Evolutionary conservation across 495 filamentous ascomycete species (phyloP).

Genomic region (Penicillium daleae): DNA sequence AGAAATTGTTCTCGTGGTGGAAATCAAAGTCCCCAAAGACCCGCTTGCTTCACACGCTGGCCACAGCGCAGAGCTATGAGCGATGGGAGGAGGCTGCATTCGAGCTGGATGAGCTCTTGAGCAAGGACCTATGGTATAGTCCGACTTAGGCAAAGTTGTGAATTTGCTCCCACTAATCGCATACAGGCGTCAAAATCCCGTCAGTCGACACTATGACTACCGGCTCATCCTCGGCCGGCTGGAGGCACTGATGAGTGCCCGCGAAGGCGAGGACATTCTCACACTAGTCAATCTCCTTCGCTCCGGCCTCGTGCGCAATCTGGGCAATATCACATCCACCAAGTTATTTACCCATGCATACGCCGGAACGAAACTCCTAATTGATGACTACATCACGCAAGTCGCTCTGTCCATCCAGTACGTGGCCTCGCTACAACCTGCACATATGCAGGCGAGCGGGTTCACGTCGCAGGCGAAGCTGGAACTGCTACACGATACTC

Average conservation of each 20-base stretch:
- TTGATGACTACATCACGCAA: constrained; percentile 89
- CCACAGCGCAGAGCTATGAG: constrained; percentile 69
- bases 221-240: constrained; percentile 79
- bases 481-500: constrained; percentile 85
- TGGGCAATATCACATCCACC: constrained; percentile 87
- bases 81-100: constrained; percentile 84
- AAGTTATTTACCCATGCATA: constrained; percentile 84
- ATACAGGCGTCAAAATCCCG: constrained; percentile 75
- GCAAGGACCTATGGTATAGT: constrained; percentile 77
- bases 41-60: constrained; percentile 48
- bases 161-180: constrained; percentile 5
- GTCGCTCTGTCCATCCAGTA: constrained; percentile 79
- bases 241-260: constrained; percentile 69
- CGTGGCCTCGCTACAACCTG: constrained; percentile 71
- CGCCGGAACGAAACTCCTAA: constrained; percentile 84
- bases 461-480: constrained; percentile 85
- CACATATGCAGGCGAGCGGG: constrained; percentile 53
- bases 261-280: constrained; percentile 76
- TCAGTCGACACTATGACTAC: constrained; percentile 86
- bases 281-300: constrained; percentile 78
- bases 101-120: constrained; percentile 75
- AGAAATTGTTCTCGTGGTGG: constrained; percentile 48
- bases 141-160: background rate
- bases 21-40: constrained; percentile 42
- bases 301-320: constrained; percentile 84